Conservation (phyloP, 2,329 filamentous ascomycete species). For the Cladosporium velox region DNA sequence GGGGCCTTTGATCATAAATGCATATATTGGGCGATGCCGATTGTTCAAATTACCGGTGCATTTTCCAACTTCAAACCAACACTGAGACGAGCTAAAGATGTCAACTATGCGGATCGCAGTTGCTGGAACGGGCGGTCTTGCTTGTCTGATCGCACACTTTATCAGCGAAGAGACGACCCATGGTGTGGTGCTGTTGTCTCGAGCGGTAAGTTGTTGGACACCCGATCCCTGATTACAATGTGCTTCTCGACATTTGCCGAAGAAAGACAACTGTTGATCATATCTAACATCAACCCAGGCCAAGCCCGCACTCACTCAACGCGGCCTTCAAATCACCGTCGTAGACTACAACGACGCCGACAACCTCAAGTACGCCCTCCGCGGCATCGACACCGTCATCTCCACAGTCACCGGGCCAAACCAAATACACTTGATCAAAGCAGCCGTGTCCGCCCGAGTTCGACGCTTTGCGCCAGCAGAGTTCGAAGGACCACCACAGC, state of each 20-base stretch:
- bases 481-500: slow-evolving; percentile 66
- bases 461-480: slow-evolving; percentile 73
- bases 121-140: slow-evolving; percentile 62
- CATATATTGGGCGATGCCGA: neutral
- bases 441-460: slow-evolving; percentile 65
- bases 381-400: slow-evolving; percentile 72
- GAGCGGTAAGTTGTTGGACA: slow-evolving; percentile 52
- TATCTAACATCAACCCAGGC: slow-evolving; percentile 43
- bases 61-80: neutral
- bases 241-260: neutral
- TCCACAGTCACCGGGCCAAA: slow-evolving; percentile 68
- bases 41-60: neutral
- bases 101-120: slow-evolving; percentile 63
- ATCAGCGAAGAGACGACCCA: slow-evolving; percentile 65
- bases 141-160: slow-evolving; percentile 59
- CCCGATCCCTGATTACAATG: neutral
- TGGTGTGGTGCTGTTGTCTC: slow-evolving; percentile 69
- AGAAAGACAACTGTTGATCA: neutral
- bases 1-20: neutral
- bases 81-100: slow-evolving; percentile 19
- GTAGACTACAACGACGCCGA: slow-evolving; percentile 66
- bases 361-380: slow-evolving; percentile 65
- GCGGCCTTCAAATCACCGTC: slow-evolving; percentile 65
- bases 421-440: slow-evolving; percentile 72
- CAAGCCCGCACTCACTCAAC: slow-evolving; percentile 56